Conservation (phyloP, 176 grass and related monocot genomes). For the Oryza coarctata region DNA sequence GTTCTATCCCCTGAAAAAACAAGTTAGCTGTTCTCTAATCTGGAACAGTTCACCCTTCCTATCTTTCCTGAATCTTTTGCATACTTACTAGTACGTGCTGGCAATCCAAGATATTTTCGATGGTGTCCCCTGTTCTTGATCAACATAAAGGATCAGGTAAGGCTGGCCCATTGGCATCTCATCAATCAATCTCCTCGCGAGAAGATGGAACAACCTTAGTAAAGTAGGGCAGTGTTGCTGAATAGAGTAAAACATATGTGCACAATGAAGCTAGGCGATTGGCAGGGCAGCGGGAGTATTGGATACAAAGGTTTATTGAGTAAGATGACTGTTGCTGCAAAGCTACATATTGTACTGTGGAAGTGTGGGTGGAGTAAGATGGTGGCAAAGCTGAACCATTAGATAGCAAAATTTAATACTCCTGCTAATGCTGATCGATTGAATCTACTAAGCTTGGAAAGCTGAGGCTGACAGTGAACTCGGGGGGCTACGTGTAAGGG, state of each 20-base stretch:
- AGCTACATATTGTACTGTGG: background rate
- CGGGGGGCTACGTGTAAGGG: constrained; percentile 2
- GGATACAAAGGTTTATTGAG: background rate
- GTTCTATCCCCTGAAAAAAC: background rate
- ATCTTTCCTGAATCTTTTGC: background rate
- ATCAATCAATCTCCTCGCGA: background rate
- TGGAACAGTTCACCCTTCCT: background rate
- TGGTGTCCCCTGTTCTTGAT: background rate
- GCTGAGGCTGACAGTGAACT: constrained; percentile 1
- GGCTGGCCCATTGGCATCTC: background rate
- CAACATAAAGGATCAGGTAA: constrained; percentile 1
- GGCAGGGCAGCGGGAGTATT: background rate
- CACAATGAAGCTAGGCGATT: background rate
- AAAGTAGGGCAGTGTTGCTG: background rate
- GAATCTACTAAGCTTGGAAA: constrained; percentile 3
- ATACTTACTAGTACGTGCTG: background rate
- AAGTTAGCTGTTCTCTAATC: background rate
- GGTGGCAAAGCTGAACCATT: constrained; percentile 11
- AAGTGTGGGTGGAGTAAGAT: constrained; percentile 16
- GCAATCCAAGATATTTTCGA: constrained; percentile 31
- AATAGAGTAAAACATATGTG: background rate
- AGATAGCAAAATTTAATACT: background rate
- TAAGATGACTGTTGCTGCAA: background rate
- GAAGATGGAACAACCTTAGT: background rate
- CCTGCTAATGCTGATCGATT: background rate